These are phyloP conservation scores for Leccinum huronense DNA, from an alignment of 1,284 basidiomycete genomes.

Conservation along the genomic window DNA sequence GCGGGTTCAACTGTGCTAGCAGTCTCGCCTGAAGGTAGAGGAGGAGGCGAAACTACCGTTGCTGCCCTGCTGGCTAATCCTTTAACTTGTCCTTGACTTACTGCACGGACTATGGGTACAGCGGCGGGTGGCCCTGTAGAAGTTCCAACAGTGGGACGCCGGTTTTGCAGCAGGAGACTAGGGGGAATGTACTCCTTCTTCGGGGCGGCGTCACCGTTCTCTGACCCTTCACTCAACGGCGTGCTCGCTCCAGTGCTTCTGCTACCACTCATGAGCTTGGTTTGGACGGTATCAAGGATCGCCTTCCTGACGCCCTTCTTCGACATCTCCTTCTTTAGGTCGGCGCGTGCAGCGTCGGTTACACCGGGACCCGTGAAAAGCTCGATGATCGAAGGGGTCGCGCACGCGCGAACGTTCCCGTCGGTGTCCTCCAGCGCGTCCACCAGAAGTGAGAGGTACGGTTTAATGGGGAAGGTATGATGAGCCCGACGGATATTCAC, in stretches of 20 bases:
- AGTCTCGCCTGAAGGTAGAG: constrained; percentile 39
- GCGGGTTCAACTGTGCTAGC: constrained; percentile 56
- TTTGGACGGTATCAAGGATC: constrained; percentile 71
- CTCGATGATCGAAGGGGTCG: constrained; percentile 76
- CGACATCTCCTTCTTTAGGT: constrained; percentile 89
- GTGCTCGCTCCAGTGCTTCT: constrained; percentile 41
- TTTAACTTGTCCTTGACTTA: constrained; percentile 48
- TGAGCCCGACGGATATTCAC: constrained; percentile 66
- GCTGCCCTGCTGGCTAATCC: constrained; percentile 61
- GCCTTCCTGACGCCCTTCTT: constrained; percentile 84
- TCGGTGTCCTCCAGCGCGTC: constrained; percentile 89
- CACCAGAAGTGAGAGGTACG: constrained; percentile 80
- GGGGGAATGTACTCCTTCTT: constrained; percentile 70
- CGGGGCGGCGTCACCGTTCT: constrained; percentile 50
- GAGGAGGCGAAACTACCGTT: constrained; percentile 42
- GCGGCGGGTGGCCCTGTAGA: constrained; percentile 27
- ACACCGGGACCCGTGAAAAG: constrained; percentile 83
- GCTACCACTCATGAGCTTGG: constrained; percentile 51
- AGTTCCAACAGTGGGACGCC: constrained; percentile 42
- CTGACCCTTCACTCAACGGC: constrained; percentile 54
- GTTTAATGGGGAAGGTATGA: constrained; percentile 77
- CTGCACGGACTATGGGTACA: constrained; percentile 43
- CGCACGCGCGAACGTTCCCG: constrained; percentile 83
- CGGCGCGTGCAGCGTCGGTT: constrained; percentile 82
- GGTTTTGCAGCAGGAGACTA: constrained; percentile 59